A percentile compares a stretch with the other conserved stretches of the same genome.
These are phyloP conservation scores for Retiboletus flavoniger DNA, from an alignment of 1,284 basidiomycete species.

Conservation along the genomic window DNA sequence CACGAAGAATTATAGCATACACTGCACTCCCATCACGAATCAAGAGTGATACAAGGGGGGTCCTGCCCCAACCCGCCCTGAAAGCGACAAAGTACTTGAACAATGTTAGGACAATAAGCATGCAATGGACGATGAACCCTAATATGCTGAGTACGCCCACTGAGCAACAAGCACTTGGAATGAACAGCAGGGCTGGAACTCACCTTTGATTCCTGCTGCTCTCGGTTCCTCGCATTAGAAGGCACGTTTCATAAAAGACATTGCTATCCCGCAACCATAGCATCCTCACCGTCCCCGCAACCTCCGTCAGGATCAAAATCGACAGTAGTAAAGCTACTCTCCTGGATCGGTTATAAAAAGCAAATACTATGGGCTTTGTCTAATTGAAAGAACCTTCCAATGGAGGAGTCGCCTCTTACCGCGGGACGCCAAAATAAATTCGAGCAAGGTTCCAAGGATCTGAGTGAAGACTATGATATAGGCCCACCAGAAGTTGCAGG, in stretches of 20 bases:
- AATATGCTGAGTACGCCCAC: slow-evolving; percentile 8
- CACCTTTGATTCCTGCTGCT: slow-evolving; percentile 7
- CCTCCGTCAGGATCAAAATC: slow-evolving; percentile 15
- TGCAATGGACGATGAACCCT: slow-evolving; percentile 18
- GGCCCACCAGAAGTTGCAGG: slow-evolving; percentile 17
- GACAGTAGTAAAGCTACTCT: slow-evolving; percentile 11
- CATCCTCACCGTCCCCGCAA: neutral
- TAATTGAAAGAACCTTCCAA: neutral
- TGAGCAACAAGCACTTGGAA: neutral
- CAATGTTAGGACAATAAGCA: slow-evolving; percentile 17
- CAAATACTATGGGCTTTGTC: slow-evolving; percentile 14
- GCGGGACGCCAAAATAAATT: slow-evolving; percentile 22
- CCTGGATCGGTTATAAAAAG: slow-evolving; percentile 23
- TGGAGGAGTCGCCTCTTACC: slow-evolving; percentile 7
- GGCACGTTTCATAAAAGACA: slow-evolving; percentile 7
- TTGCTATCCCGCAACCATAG: neutral
- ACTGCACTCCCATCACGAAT: slow-evolving; percentile 20
- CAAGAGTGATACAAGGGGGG: slow-evolving; percentile 23
- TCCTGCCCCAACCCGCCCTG: slow-evolving; percentile 14
- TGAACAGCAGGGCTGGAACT: neutral
- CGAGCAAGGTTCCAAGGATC: slow-evolving; percentile 10
- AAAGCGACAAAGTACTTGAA: slow-evolving; percentile 20
- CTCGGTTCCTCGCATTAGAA: slow-evolving; percentile 1
- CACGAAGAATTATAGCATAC: slow-evolving; percentile 13
- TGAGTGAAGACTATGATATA: slow-evolving; percentile 12